phyloP scores from a whole-genome alignment of 75 land plant species.

The Larix kaempferi region DNA sequence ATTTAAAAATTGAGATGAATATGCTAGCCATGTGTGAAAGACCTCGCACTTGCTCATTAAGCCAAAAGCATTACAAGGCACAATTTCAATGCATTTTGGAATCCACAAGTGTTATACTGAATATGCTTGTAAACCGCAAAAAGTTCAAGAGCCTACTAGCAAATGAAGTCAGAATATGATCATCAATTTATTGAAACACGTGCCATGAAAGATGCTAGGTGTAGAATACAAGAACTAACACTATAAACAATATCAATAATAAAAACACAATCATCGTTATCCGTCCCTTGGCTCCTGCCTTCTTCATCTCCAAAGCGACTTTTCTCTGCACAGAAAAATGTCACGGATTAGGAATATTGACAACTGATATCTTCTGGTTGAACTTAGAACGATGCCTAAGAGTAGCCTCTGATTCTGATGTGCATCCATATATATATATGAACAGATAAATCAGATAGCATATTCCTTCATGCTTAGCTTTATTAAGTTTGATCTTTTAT shows the following conservation, averaged over 20 bases:
- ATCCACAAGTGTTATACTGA: no score
- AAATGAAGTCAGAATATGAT: not conserved
- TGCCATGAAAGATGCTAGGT: no score
- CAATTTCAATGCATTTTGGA: no score
- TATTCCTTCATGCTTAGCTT: not conserved
- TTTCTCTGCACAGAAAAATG: conserved; percentile 68
- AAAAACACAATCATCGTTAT: conserved; percentile 58
- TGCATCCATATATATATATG: no score
- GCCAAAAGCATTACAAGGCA: no score
- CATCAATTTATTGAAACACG: not conserved
- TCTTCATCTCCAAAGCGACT: conserved; percentile 80
- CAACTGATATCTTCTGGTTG: not conserved
- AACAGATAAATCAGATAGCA: no score
- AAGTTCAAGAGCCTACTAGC: not conserved
- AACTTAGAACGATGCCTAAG: not conserved
- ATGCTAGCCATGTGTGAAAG: no score
- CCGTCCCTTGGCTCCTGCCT: conserved; percentile 86
- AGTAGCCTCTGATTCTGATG: not conserved
- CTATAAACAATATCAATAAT: no score
- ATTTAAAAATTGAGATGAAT: no score
- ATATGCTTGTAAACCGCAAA: no score
- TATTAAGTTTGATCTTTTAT: not conserved
- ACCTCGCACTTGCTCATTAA: no score
- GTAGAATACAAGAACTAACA: no score
- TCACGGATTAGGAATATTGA: not conserved